Conservation (phyloP, 2,329 filamentous ascomycete genomes). For the Graphilbum fragrans region DNA sequence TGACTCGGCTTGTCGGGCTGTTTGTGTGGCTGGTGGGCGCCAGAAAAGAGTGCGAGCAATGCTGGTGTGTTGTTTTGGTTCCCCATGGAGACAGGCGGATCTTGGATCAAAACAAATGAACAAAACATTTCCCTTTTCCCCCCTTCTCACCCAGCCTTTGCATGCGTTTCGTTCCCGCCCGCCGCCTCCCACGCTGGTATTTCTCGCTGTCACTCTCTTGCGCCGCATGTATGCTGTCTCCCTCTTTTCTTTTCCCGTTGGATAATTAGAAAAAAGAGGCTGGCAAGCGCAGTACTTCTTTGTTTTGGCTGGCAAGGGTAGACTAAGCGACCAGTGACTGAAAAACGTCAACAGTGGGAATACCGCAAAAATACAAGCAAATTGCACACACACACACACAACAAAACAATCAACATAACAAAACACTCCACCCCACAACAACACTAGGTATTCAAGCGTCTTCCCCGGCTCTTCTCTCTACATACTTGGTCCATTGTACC, state of each 20-base stretch:
- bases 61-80: constrained; percentile 9
- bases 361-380: constrained; percentile 1
- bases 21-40: constrained; percentile 4
- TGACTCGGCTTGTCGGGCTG: constrained; percentile 3
- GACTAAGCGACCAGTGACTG: constrained; percentile 3
- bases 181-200: constrained; percentile 1
- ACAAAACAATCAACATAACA: constrained; percentile 6
- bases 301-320: constrained; percentile 6
- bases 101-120: constrained; percentile 15
- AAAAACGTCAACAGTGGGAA: constrained; percentile 7
- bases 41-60: not conserved
- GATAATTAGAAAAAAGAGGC: too few species aligned
- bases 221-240: not conserved
- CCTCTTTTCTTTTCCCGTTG: constrained; percentile 2
- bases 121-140: constrained; percentile 9
- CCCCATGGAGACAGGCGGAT: constrained; percentile 13
- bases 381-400: not conserved
- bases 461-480: not conserved
- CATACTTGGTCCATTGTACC: not conserved
- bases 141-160: constrained; percentile 1
- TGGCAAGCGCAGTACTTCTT: constrained; percentile 1
- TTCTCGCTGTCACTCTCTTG: not conserved
- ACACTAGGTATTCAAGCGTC: not conserved
- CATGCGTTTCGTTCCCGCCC: constrained; percentile 2
- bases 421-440: constrained; percentile 1